Conservation (phyloP, 768 basidiomycete species). For the Megacollybia marginata region DNA sequence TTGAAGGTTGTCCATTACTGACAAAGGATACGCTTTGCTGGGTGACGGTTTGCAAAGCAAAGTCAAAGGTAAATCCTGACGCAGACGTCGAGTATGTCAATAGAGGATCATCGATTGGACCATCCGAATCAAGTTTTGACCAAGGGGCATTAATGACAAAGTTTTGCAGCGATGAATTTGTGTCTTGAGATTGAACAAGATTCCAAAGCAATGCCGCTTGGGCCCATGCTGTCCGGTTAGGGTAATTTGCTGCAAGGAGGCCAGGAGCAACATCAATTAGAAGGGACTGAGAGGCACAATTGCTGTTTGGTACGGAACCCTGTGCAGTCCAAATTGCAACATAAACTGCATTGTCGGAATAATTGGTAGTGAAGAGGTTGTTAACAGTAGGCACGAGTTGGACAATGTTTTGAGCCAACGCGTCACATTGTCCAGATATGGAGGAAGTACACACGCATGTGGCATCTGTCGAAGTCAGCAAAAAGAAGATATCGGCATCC, state of each 20-base stretch:
- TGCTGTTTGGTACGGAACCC: conserved; percentile 31
- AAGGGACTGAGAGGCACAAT: conserved; percentile 46
- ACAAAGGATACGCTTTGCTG: conserved; percentile 38
- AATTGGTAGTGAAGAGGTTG: conserved; percentile 35
- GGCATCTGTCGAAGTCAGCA: conserved; percentile 32
- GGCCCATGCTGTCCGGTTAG: conserved; percentile 51
- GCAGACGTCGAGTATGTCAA: conserved; percentile 31
- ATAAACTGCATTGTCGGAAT: conserved; percentile 36
- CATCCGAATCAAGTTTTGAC: conserved; percentile 32
- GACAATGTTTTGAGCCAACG: conserved; percentile 45
- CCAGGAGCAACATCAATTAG: conserved; percentile 47
- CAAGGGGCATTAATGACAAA: conserved; percentile 46
- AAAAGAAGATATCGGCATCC: conserved; percentile 2
- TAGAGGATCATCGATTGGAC: conserved; percentile 24
- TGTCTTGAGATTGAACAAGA: conserved; percentile 43
- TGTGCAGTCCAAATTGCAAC: conserved; percentile 43
- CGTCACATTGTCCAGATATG: conserved; percentile 35
- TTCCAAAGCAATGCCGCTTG: conserved; percentile 57
- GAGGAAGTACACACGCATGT: conserved; percentile 54
- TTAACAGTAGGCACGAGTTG: conserved; percentile 44
- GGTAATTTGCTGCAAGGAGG: conserved; percentile 28
- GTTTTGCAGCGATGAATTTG: conserved; percentile 29
- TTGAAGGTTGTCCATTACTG: conserved; percentile 36
- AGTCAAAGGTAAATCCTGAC: conserved; percentile 53
- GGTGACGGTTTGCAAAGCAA: conserved; percentile 45